Conservation (phyloP, 2,329 filamentous ascomycete genomes). For the Beauveria sp. region DNA sequence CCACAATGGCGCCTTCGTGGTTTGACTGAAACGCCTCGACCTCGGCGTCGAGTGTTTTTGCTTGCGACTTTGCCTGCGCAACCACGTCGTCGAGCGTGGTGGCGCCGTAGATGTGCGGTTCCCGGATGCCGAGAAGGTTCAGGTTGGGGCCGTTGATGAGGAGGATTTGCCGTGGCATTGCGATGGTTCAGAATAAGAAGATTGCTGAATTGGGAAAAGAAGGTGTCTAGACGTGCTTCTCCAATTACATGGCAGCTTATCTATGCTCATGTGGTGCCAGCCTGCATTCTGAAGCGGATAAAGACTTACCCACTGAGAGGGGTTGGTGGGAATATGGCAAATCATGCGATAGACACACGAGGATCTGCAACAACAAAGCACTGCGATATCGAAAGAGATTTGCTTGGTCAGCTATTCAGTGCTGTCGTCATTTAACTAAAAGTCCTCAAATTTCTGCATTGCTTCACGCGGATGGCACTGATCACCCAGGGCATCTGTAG, state of each 20-base stretch:
- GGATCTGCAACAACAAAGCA: neutral
- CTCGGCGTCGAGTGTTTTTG: too few relatives aligned
- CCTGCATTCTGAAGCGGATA: neutral
- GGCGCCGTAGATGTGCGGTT: too few relatives aligned
- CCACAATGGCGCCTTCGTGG: too few relatives aligned
- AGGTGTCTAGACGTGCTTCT: too few relatives aligned
- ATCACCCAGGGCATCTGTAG: neutral
- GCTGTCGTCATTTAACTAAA: neutral
- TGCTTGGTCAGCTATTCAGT: neutral
- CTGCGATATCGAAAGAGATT: neutral
- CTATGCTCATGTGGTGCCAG: neutral
- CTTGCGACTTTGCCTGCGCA: too few relatives aligned
- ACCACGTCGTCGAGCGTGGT: too few relatives aligned
- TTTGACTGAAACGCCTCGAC: too few relatives aligned
- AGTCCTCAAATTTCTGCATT: neutral
- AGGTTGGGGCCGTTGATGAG: slow-evolving; percentile 63
- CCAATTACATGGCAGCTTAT: neutral
- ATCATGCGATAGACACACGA: too few relatives aligned
- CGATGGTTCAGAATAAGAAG: neutral
- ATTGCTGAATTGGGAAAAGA: too few relatives aligned
- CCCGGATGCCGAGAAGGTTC: too few relatives aligned
- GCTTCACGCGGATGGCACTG: neutral
- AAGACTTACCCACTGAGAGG: neutral
- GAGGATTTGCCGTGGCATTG: slow-evolving; percentile 45
- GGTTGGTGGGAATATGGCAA: too few relatives aligned